These are phyloP conservation scores for Tilletia caries DNA, from an alignment of 1,284 basidiomycete species.

Conservation along the genomic window DNA sequence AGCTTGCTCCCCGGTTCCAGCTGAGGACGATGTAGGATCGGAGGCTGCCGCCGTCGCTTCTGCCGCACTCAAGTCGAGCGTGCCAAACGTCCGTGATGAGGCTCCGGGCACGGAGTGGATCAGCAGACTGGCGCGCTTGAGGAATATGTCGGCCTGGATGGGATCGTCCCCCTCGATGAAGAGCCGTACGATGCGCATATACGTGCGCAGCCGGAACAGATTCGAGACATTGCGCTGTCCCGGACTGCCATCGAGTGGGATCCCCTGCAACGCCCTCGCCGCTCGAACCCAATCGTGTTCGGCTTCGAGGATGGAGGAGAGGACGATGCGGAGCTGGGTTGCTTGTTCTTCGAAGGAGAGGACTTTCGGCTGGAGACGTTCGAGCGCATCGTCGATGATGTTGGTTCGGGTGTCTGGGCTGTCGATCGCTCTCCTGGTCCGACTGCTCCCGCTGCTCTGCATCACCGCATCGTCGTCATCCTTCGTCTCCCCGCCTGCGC, in stretches of 20 bases:
- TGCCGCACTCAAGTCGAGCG: not conserved
- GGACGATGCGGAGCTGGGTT: slow-evolving; percentile 72
- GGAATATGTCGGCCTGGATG: slow-evolving; percentile 89
- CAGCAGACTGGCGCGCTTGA: slow-evolving; percentile 88
- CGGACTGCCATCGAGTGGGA: slow-evolving; percentile 72
- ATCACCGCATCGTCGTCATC: not conserved
- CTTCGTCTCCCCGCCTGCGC: too few species aligned
- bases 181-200: slow-evolving; percentile 88
- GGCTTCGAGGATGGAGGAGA: slow-evolving; percentile 79
- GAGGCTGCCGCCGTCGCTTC: not conserved
- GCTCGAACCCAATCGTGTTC: slow-evolving; percentile 92
- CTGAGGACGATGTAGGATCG: not conserved
- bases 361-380: slow-evolving; percentile 69
- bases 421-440: slow-evolving; percentile 26
- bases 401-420: slow-evolving; percentile 47
- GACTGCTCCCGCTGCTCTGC: not conserved
- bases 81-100: slow-evolving; percentile 11
- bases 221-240: slow-evolving; percentile 74
- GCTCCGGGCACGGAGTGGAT: slow-evolving; percentile 60
- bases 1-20: not conserved
- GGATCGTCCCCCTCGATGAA: slow-evolving; percentile 93
- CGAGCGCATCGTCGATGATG: slow-evolving; percentile 70
- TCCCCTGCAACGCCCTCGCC: slow-evolving; percentile 81
- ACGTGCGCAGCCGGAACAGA: slow-evolving; percentile 80
- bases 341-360: slow-evolving; percentile 94